Evolutionary conservation across 306 rosid species (phyloP), one percentile per base, ranked within the genome.

Genomic region (Heteromeles arbutifolia): DNA sequence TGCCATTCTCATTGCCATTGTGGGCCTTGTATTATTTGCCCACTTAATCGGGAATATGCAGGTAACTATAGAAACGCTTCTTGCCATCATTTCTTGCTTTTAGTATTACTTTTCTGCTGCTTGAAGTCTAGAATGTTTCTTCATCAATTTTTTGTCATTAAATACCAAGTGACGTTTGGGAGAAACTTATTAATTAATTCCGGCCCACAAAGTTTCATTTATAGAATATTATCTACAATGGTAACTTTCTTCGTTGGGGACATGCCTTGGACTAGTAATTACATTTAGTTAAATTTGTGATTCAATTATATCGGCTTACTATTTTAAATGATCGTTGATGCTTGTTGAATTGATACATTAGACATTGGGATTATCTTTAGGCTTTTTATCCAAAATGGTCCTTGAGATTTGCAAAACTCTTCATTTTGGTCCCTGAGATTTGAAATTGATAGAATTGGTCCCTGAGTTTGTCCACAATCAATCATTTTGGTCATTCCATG

Each of bases 11-110:
- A 95, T 95, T 69, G 93, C 99, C 78, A 95, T 95, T 82, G 77
- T 92, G 76, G 99, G 99, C 77, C 99, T 95, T 67, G 97, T 95
- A 80, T 83, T 92, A 79, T 95, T 95, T 84, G 82, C 99, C 78
- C 97, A 89, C 85, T 88, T 95, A 84, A 92, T 95, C 54, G 99
- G 99, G 80, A 95, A 95, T 87, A 95, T 95, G 99, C 99, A 95
- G 99, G 99, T 90, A 86, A 86, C 54, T 48, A 73, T 31, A 69
- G 62, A 34, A 63, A 24, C 37, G 65, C 18, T 14, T 25, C 34
- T 78, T 43, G 25, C 70, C 22, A 45, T 71, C 56, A n/a, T 67
- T n/a, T 81, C 63, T 76, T 78, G 8, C 61, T n/a, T 21, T 50
- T 67, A 26, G 26, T 69, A 56, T 70, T 76, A 62, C 71, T 50